These are phyloP conservation scores for Eucalyptus albens DNA, from an alignment of 345 rosid species.

Conservation along the genomic window DNA sequence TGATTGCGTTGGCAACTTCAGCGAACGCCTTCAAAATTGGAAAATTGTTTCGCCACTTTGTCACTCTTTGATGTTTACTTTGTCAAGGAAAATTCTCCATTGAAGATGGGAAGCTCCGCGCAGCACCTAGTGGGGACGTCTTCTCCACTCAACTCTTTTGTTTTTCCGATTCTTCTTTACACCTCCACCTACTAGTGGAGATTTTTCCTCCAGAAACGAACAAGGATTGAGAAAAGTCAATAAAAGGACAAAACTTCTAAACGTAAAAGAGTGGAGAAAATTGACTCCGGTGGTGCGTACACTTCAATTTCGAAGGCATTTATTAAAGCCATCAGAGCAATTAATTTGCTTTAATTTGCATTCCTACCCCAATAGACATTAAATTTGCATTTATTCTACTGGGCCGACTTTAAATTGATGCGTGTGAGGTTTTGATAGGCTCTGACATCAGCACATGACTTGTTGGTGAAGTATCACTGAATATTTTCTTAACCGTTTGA, in stretches of 20 bases:
- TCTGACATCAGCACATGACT: not conserved
- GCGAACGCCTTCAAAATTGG: not conserved
- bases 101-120: not conserved
- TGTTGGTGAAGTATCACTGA: not conserved
- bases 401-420: not conserved
- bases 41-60: not conserved
- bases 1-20: not conserved
- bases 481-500: not conserved
- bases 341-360: not conserved
- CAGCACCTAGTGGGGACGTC: not conserved
- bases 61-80: not conserved
- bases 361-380: not conserved
- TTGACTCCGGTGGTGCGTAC: not conserved
- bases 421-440: not conserved
- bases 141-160: not conserved
- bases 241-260: not conserved
- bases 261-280: not conserved
- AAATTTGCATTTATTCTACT: not conserved
- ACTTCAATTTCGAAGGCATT: not conserved
- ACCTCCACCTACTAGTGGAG: not conserved
- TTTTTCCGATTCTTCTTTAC: not conserved
- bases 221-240: not conserved
- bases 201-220: not conserved
- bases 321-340: not conserved
- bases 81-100: not conserved